phyloP scores from a whole-genome alignment of 202 grass and related monocot genomes.

The Panicum hallii region DNA sequence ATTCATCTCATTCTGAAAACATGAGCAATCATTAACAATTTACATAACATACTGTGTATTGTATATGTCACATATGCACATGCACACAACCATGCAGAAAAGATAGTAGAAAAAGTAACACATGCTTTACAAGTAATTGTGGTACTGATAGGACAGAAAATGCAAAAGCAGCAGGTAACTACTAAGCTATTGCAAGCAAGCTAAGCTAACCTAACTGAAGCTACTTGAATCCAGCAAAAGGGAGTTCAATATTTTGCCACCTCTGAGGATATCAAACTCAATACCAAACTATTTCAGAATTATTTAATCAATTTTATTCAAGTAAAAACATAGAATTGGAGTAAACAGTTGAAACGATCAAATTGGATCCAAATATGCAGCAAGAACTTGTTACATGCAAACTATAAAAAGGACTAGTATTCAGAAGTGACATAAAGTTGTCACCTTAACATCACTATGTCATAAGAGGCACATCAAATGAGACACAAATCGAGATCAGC shows the following conservation, averaged over 20 bases:
- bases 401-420: constrained; percentile 12
- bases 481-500: background rate
- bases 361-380: constrained; percentile 15
- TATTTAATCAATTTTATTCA: constrained; percentile 8
- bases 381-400: background rate
- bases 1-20: constrained; percentile 81
- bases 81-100: background rate
- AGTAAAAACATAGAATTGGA: background rate
- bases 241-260: constrained; percentile 6
- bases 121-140: background rate
- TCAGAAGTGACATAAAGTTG: background rate
- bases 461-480: background rate
- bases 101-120: background rate
- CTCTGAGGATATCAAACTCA: constrained; percentile 9
- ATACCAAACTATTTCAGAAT: background rate
- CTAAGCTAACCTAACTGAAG: constrained; percentile 16
- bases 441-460: background rate
- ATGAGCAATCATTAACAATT: background rate
- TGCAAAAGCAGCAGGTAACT: background rate
- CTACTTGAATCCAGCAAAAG: background rate
- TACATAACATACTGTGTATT: constrained; percentile 2
- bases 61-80: background rate
- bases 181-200: constrained; percentile 8
- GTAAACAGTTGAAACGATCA: background rate
- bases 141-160: constrained; percentile 5